A percentile compares a stretch with the other conserved stretches of the same genome.
Conservation (phyloP, 2,329 filamentous ascomycete genomes). For the Phyllosticta ampelicida region DNA sequence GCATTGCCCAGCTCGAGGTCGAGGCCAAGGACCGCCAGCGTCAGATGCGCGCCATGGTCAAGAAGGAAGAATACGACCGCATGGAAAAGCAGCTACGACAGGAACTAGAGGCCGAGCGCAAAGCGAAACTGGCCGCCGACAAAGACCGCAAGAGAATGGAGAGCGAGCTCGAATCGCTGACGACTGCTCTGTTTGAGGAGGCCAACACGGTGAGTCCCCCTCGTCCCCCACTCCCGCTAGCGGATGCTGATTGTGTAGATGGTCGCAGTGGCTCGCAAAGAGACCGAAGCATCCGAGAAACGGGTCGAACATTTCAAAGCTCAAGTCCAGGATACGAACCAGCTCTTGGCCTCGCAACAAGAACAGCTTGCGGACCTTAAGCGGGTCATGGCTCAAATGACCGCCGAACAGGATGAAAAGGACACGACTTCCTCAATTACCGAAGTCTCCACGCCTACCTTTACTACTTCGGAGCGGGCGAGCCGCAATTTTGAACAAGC, state of each 20-base stretch:
- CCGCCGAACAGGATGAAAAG: slow-evolving; percentile 59
- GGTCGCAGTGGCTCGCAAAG: slow-evolving; percentile 80
- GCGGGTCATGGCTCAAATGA: slow-evolving; percentile 81
- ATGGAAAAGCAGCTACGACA: slow-evolving; percentile 30
- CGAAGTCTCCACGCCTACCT: slow-evolving; percentile 60
- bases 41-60: slow-evolving; percentile 59
- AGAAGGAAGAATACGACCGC: slow-evolving; percentile 59
- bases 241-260: slow-evolving; percentile 43
- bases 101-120: slow-evolving; percentile 33
- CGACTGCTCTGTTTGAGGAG: slow-evolving; percentile 90
- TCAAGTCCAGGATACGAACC: slow-evolving; percentile 79
- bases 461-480: slow-evolving; percentile 46
- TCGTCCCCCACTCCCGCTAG: not conserved
- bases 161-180: slow-evolving; percentile 80
- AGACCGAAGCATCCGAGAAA: slow-evolving; percentile 69
- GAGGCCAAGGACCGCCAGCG: slow-evolving; percentile 45
- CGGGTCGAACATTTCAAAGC: slow-evolving; percentile 80
- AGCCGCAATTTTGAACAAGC: slow-evolving; percentile 51
- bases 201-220: slow-evolving; percentile 61
- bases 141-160: slow-evolving; percentile 80
- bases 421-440: slow-evolving; percentile 42
- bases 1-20: slow-evolving; percentile 57
- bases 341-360: slow-evolving; percentile 76
- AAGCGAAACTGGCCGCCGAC: slow-evolving; percentile 32
- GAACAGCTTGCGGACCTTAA: slow-evolving; percentile 90